Percentiles rank a stretch among this genome's conserved stretches.
Conservation (phyloP, 345 rosid genomes). For the Syzygium jambos region DNA sequence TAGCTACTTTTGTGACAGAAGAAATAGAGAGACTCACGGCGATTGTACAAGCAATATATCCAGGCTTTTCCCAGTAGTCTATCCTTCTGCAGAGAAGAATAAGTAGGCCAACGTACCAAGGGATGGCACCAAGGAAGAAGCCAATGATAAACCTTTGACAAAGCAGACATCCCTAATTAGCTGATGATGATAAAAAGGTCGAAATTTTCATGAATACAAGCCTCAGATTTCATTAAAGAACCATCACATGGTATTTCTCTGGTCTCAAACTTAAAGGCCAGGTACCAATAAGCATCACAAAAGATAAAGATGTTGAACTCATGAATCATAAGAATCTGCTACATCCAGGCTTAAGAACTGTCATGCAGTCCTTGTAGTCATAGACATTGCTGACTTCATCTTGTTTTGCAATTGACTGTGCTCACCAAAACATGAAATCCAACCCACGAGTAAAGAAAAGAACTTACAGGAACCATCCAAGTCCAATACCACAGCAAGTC, state of each 20-base stretch:
- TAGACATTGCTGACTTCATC: not conserved
- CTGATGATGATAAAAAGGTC: not conserved
- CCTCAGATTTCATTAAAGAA: not conserved
- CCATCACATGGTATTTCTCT: not conserved
- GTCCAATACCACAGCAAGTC: conserved; percentile 83
- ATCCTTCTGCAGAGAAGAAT: conserved; percentile 54
- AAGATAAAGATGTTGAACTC: not conserved
- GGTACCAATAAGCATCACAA: not conserved
- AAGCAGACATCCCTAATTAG: not conserved
- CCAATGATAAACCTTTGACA: conserved; percentile 68
- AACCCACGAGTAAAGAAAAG: not conserved
- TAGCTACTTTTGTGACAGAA: not conserved
- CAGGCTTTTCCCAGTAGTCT: conserved; percentile 83
- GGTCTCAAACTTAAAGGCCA: not conserved
- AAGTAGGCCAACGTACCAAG: conserved; percentile 78
- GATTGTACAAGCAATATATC: conserved; percentile 78
- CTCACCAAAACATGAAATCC: not conserved
- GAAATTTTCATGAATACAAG: not conserved
- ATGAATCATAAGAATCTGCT: not conserved
- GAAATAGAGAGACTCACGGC: conserved; percentile 45
- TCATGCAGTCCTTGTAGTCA: not conserved
- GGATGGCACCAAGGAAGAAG: conserved; percentile 79
- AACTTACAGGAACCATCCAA: conserved; percentile 91
- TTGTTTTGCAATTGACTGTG: not conserved
- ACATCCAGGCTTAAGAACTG: not conserved